These are phyloP conservation scores for Penicillium sp. DNA, from an alignment of 2,329 filamentous ascomycete genomes.

Conservation along the genomic window DNA sequence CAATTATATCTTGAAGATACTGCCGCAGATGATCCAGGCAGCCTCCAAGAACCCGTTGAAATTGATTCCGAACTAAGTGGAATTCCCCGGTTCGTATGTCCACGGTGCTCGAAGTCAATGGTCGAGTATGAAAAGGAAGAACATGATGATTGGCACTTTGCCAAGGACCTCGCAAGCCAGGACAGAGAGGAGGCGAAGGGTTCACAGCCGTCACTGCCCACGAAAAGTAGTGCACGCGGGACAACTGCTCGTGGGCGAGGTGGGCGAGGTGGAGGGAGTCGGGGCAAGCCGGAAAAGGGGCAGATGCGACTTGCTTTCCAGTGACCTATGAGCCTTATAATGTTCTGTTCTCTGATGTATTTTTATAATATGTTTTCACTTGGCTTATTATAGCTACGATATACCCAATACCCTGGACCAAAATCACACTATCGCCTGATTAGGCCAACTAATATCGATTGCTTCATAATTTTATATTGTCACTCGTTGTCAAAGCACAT, in stretches of 20 bases:
- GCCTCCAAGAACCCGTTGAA: background rate
- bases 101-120: constrained; percentile 65
- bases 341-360: background rate
- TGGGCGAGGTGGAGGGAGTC: constrained; percentile 25
- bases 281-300: constrained; percentile 37
- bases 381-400: background rate
- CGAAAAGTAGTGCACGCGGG: constrained; percentile 16
- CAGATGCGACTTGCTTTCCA: constrained; percentile 39
- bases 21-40: background rate
- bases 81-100: constrained; percentile 52
- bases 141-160: constrained; percentile 94
- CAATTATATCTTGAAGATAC: constrained; percentile 15
- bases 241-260: constrained; percentile 25
- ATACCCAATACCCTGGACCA: constrained; percentile 1
- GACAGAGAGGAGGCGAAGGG: constrained; percentile 47
- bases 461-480: background rate
- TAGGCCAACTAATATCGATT: background rate
- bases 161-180: constrained; percentile 75
- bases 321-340: constrained; percentile 10
- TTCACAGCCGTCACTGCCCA: constrained; percentile 16
- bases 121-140: constrained; percentile 62
- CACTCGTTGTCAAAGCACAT: background rate
- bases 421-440: background rate
- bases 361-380: background rate
- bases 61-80: background rate